A percentile compares a stretch with the other conserved stretches of the same genome.
Evolutionary conservation across 108 stramenopile genomes (phyloP).

Genomic region (Fistulifera pelliculosa): DNA sequence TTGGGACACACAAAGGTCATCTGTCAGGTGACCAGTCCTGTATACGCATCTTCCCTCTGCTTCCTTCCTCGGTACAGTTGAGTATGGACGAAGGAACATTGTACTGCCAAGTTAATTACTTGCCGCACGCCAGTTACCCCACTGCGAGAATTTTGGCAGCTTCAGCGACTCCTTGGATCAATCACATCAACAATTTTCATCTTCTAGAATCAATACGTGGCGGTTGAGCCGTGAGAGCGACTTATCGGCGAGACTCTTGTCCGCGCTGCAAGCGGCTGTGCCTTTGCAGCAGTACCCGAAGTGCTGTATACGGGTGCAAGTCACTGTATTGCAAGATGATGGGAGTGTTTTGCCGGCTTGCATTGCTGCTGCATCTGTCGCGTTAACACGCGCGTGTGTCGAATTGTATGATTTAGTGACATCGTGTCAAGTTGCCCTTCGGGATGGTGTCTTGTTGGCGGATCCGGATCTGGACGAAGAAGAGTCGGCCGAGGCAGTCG

Average conservation of each 20-base stretch:
- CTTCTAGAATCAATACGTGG: conserved; percentile 22
- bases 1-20: conserved; percentile 79
- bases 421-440: conserved; percentile 6
- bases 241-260: conserved; percentile 33
- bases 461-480: conserved; percentile 64
- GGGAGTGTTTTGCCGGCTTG: conserved; percentile 59
- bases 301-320: conserved; percentile 41
- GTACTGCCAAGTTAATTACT: conserved; percentile 41
- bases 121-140: conserved; percentile 51
- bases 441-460: conserved; percentile 20
- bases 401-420: conserved; percentile 55
- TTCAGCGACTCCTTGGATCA: conserved; percentile 15
- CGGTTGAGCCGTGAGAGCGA: conserved; percentile 36
- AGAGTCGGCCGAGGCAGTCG: conserved; percentile 33
- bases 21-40: conserved; percentile 43
- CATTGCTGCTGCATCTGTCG: conserved; percentile 57
- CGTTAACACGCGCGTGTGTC: conserved; percentile 65
- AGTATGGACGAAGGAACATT: conserved; percentile 23
- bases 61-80: conserved; percentile 3
- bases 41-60: conserved; percentile 1
- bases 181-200: conserved; percentile 26
- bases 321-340: conserved; percentile 75
- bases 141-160: conserved; percentile 19
- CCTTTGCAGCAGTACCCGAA: conserved; percentile 34
- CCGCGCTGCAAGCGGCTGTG: conserved; percentile 47